Conservation (phyloP, 352 stramenopile genomes). For the Pythium phragmitis region DNA sequence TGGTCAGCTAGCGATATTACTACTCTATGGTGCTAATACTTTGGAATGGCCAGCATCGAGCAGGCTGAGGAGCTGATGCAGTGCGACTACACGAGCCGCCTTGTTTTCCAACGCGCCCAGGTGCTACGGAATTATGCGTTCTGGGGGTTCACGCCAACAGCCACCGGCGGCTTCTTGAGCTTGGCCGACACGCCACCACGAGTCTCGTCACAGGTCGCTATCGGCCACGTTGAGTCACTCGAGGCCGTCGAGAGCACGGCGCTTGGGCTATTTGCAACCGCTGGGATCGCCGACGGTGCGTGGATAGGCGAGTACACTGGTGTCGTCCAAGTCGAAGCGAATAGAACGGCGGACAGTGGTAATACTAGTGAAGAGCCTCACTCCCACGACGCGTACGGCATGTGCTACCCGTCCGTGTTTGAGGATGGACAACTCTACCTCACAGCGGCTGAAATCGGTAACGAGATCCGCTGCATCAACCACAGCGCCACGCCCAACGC, state of each 20-base stretch:
- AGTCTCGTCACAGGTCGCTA: conserved; percentile 46
- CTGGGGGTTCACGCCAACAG: conserved; percentile 62
- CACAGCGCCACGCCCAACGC: conserved; percentile 63
- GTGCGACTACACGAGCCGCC: conserved; percentile 61
- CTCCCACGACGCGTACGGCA: conserved; percentile 64
- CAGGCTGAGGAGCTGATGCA: conserved; percentile 63
- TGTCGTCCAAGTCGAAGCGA: conserved; percentile 35
- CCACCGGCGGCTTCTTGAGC: conserved; percentile 42
- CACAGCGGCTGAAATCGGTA: conserved; percentile 67
- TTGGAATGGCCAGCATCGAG: conserved; percentile 25
- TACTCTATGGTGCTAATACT: not conserved
- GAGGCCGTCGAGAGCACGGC: conserved; percentile 39
- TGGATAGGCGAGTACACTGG: conserved; percentile 73
- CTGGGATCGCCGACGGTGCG: conserved; percentile 36
- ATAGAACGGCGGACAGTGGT: not conserved
- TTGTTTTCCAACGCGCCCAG: conserved; percentile 62
- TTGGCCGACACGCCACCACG: conserved; percentile 12
- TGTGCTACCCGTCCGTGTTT: conserved; percentile 72
- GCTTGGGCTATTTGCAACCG: conserved; percentile 61
- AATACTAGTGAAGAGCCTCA: conserved; percentile 7
- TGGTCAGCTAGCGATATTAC: not conserved
- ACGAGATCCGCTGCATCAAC: conserved; percentile 78
- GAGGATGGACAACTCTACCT: conserved; percentile 66
- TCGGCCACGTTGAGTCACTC: conserved; percentile 53
- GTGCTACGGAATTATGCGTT: conserved; percentile 77